Evolutionary conservation across 2,329 filamentous ascomycete species (phyloP).

Genomic region (Cucurbitaria berberidis): DNA sequence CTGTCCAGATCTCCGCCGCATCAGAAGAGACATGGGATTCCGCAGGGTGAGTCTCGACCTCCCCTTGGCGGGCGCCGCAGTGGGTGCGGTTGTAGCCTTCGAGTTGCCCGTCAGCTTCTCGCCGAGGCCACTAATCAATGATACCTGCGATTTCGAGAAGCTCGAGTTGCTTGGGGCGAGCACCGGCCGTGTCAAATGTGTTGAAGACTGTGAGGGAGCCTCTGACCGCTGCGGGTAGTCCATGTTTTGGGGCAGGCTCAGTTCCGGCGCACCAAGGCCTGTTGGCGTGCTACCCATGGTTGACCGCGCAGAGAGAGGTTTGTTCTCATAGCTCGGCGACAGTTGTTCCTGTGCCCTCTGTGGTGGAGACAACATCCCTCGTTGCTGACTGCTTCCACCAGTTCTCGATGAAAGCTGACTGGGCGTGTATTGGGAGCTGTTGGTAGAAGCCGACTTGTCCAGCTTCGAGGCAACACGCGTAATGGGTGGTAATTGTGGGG

Average conservation of each 20-base stretch:
- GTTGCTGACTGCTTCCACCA: conserved; percentile 15
- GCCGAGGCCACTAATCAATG: conserved; percentile 38
- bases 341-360: conserved; percentile 23
- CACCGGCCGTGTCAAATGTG: conserved; percentile 29
- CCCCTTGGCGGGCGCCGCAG: conserved; percentile 36
- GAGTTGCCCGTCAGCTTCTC: conserved; percentile 38
- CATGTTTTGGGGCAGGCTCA: conserved; percentile 33
- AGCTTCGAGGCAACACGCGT: conserved; percentile 46
- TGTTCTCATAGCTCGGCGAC: conserved; percentile 29
- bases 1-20: conserved; percentile 63
- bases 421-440: conserved; percentile 15
- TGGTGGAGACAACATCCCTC: conserved; percentile 26
- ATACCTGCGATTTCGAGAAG: conserved; percentile 43
- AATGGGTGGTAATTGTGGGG: conserved; percentile 50
- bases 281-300: conserved; percentile 33
- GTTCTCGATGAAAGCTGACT: conserved; percentile 17
- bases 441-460: conserved; percentile 24
- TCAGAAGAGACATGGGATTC: conserved; percentile 67
- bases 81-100: conserved; percentile 26
- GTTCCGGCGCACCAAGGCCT: conserved; percentile 37
- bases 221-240: conserved; percentile 24
- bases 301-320: conserved; percentile 25
- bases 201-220: conserved; percentile 23
- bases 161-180: conserved; percentile 34
- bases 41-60: conserved; percentile 62